Conservation (phyloP, 2,329 filamentous ascomycete genomes). For the Fusarium luffae region DNA sequence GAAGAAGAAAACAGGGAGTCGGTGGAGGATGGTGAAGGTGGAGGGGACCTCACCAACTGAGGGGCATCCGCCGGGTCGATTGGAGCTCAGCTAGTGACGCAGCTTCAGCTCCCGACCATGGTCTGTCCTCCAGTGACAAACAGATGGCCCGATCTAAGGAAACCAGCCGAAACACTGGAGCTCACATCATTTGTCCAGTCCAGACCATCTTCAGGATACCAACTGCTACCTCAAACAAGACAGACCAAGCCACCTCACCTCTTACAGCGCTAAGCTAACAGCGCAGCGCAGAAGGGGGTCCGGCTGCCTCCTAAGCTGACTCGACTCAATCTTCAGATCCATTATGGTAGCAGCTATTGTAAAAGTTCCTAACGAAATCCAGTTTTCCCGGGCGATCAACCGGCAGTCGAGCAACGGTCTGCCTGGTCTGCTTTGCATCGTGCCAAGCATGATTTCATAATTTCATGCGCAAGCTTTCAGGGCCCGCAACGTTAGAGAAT, state of each 20-base stretch:
- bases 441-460: conserved; percentile 46
- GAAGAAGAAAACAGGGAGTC: conserved; percentile 22
- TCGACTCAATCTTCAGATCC: conserved; percentile 11
- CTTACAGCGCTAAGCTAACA: conserved; percentile 34
- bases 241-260: conserved; percentile 18
- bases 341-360: background rate
- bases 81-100: conserved; percentile 38
- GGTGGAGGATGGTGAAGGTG: conserved; percentile 27
- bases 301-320: conserved; percentile 31
- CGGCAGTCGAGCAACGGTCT: conserved; percentile 17
- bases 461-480: conserved; percentile 39
- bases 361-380: conserved; percentile 10
- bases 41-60: conserved; percentile 42
- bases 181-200: conserved; percentile 18
- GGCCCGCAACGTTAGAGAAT: conserved; percentile 33
- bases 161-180: conserved; percentile 29
- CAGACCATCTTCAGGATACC: conserved; percentile 17
- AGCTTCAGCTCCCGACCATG: conserved; percentile 39
- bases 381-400: conserved; percentile 24
- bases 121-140: conserved; percentile 22
- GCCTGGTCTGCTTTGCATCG: conserved; percentile 21
- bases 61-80: conserved; percentile 30
- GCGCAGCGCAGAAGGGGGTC: conserved; percentile 6
- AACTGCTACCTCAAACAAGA: conserved; percentile 20
- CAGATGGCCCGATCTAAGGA: conserved; percentile 23